Evolutionary conservation across 83 land plant genomes (phyloP).

Genomic region (Larix sibirica): DNA sequence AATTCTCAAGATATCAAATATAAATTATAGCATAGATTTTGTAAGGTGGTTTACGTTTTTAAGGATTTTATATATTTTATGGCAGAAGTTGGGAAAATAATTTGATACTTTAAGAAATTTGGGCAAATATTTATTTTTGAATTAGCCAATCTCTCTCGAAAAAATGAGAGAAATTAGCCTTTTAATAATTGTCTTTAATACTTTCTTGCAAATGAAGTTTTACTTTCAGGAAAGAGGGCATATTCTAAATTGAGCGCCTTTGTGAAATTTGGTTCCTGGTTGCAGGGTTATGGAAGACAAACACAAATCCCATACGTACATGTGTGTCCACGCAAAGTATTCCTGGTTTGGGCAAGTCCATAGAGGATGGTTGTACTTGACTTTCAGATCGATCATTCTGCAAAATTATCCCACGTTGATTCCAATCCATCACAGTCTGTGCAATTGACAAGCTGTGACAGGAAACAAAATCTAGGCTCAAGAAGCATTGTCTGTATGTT

Average conservation of each 20-base stretch:
- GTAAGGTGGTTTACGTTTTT: not conserved
- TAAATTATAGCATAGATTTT: not conserved
- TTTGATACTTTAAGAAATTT: not conserved
- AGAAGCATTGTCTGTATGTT: not conserved
- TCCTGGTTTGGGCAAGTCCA: not conserved
- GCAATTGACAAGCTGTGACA: slow-evolving; percentile 3
- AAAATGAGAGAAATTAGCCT: not conserved
- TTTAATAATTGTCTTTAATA: not conserved
- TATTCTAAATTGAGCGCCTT: not conserved
- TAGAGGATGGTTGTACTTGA: not conserved
- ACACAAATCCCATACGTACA: not conserved
- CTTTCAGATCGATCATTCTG: slow-evolving; percentile 1
- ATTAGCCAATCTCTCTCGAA: not conserved
- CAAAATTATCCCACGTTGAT: not conserved
- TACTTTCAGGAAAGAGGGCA: not conserved
- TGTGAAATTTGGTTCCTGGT: not conserved
- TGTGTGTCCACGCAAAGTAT: not conserved
- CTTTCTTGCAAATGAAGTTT: not conserved
- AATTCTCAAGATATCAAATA: too few species aligned
- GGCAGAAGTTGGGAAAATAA: not conserved
- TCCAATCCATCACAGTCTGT: not conserved
- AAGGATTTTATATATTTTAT: not conserved
- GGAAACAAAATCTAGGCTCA: not conserved
- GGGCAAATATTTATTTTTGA: not conserved
- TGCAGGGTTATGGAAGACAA: slow-evolving; percentile 8